These are phyloP conservation scores for Aspergillus jensenii DNA, from an alignment of 2,329 filamentous ascomycete species.

Conservation along the genomic window DNA sequence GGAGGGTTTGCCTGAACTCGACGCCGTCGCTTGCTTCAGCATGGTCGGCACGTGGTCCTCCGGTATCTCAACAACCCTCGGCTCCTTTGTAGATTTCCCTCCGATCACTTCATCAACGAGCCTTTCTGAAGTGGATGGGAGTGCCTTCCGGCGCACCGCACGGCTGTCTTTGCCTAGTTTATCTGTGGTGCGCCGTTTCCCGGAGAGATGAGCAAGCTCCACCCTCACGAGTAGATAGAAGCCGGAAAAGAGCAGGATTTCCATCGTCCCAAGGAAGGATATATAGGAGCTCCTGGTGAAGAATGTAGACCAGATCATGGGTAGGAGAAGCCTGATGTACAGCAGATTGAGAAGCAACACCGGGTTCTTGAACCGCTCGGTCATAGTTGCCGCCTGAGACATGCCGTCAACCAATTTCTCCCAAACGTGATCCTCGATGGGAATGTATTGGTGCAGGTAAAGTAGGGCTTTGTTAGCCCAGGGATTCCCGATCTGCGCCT, in stretches of 20 bases:
- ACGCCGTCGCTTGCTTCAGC: neutral
- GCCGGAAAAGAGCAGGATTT: conserved; percentile 4
- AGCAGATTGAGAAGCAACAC: conserved; percentile 6
- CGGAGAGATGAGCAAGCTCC: neutral
- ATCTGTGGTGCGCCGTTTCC: neutral
- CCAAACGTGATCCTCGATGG: neutral
- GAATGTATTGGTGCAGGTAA: conserved; percentile 6
- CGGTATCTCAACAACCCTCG: conserved; percentile 4
- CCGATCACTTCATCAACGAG: neutral
- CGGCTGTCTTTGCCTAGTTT: neutral
- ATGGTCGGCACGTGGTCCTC: neutral
- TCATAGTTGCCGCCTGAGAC: neutral
- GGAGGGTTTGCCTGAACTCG: neutral
- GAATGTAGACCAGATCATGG: conserved; percentile 10
- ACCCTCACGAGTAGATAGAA: conserved; percentile 8
- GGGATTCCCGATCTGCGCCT: conserved; percentile 2
- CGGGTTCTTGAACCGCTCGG: conserved; percentile 6
- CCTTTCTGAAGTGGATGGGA: neutral
- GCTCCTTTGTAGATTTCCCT: neutral
- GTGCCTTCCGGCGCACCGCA: neutral
- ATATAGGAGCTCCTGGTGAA: conserved; percentile 4
- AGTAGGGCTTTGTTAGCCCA: conserved; percentile 8
- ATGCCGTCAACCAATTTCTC: neutral
- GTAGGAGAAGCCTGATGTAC: conserved; percentile 6
- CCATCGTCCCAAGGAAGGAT: conserved; percentile 2